Conservation (phyloP, 2,329 filamentous ascomycete genomes). For the Sclerotinia subarctica region DNA sequence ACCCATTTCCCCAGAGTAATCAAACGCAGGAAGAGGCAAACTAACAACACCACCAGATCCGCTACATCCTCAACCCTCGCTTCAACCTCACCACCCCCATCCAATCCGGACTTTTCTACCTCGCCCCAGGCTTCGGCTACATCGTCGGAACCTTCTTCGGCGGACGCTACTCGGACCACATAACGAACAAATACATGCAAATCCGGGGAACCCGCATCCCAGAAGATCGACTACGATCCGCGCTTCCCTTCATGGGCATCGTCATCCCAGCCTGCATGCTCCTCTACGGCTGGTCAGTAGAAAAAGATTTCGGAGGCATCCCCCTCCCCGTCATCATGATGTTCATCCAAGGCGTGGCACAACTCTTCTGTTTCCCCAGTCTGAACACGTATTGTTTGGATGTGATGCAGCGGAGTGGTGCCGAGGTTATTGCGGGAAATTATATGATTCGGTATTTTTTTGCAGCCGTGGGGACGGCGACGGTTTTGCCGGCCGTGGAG, state of each 20-base stretch:
- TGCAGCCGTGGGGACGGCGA: slow-evolving; percentile 66
- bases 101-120: slow-evolving; percentile 68
- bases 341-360: slow-evolving; percentile 70
- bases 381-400: slow-evolving; percentile 81
- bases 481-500: slow-evolving; percentile 71
- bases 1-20: too few relatives aligned
- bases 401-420: slow-evolving; percentile 68
- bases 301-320: slow-evolving; percentile 50
- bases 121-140: slow-evolving; percentile 70
- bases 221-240: slow-evolving; percentile 64
- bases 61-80: slow-evolving; percentile 71
- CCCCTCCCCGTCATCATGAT: slow-evolving; percentile 66
- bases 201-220: slow-evolving; percentile 58
- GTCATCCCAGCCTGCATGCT: slow-evolving; percentile 62
- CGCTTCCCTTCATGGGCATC: slow-evolving; percentile 54
- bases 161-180: slow-evolving; percentile 67
- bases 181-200: slow-evolving; percentile 60
- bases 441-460: slow-evolving; percentile 76
- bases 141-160: slow-evolving; percentile 66
- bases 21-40: too few relatives aligned
- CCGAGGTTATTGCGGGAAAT: slow-evolving; percentile 76
- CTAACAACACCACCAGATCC: slow-evolving; percentile 44
- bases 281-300: slow-evolving; percentile 62
- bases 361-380: slow-evolving; percentile 72
- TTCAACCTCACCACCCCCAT: slow-evolving; percentile 66